These are phyloP conservation scores for Xylaria scruposa DNA, from an alignment of 495 filamentous ascomycete species.

Conservation along the genomic window DNA sequence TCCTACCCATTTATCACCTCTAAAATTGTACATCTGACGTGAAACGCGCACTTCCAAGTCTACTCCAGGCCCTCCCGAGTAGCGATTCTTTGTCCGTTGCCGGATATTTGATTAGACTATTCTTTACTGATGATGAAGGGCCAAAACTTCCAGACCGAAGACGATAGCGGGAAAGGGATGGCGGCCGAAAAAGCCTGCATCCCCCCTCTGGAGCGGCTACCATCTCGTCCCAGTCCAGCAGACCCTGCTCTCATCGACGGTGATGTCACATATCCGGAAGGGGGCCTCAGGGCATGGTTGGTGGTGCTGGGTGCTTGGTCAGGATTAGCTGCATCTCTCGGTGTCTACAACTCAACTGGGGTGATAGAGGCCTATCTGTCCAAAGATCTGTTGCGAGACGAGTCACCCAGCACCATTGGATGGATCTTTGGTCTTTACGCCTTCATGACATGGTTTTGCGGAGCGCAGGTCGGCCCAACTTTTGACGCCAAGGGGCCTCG, in stretches of 20 bases:
- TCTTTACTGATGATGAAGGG: background rate
- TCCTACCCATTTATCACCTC: background rate
- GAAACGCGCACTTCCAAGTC: background rate
- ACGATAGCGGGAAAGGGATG: background rate
- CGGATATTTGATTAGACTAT: background rate
- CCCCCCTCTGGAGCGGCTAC: background rate
- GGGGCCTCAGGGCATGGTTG: conserved; percentile 63
- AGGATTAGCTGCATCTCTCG: conserved; percentile 67
- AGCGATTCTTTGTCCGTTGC: background rate
- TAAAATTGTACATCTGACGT: background rate
- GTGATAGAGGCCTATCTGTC: conserved; percentile 69
- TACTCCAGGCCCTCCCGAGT: background rate
- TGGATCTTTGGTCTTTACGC: conserved; percentile 70
- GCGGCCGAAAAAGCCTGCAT: background rate
- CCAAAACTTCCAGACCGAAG: background rate
- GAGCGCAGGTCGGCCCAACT: conserved; percentile 69
- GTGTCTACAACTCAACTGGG: conserved; percentile 68
- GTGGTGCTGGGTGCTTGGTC: conserved; percentile 66
- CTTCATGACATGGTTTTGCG: conserved; percentile 68
- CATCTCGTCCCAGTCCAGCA: background rate
- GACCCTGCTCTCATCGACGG: conserved; percentile 13
- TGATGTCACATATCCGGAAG: conserved; percentile 61
- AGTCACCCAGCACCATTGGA: conserved; percentile 63
- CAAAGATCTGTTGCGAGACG: conserved; percentile 61
- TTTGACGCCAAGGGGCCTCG: conserved; percentile 69